A percentile compares a stretch with the other conserved stretches of the same genome.
Conservation (phyloP, 2,329 filamentous ascomycete genomes). For the Claviceps pusilla region DNA sequence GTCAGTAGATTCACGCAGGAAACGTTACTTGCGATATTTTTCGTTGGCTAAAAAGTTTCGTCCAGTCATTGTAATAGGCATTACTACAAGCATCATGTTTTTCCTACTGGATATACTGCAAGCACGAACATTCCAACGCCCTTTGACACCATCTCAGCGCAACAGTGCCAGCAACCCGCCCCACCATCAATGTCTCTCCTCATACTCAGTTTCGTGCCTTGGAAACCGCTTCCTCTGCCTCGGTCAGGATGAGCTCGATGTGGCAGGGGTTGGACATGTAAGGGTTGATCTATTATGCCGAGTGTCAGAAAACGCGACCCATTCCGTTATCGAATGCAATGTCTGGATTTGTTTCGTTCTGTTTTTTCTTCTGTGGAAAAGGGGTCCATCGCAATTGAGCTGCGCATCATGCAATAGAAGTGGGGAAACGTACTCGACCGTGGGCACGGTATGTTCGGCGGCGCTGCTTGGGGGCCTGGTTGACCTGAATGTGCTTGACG, state of each 20-base stretch:
- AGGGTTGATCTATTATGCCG: slow-evolving; percentile 74
- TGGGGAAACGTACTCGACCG: slow-evolving; percentile 71
- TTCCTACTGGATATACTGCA: no score
- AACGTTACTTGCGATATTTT: no score
- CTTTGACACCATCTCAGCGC: no score
- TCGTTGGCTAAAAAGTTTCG: no score
- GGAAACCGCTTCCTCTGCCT: slow-evolving; percentile 69
- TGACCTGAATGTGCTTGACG: slow-evolving; percentile 99
- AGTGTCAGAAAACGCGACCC: slow-evolving; percentile 11
- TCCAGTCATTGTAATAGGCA: no score
- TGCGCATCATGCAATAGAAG: neutral
- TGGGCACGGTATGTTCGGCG: slow-evolving; percentile 99
- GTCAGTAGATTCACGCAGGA: no score
- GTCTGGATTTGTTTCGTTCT: neutral
- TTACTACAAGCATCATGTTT: no score
- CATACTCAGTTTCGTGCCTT: no score
- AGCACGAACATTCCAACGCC: no score
- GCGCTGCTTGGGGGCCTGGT: slow-evolving; percentile 99
- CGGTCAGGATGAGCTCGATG: slow-evolving; percentile 98
- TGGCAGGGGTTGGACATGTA: slow-evolving; percentile 99
- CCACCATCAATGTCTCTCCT: no score
- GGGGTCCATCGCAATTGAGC: neutral
- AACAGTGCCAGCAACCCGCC: no score
- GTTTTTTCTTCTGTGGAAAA: neutral
- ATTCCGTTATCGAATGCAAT: neutral